Evolutionary conservation across 768 basidiomycete genomes (phyloP).

Genomic region (Coprinopsis marcescibilis): DNA sequence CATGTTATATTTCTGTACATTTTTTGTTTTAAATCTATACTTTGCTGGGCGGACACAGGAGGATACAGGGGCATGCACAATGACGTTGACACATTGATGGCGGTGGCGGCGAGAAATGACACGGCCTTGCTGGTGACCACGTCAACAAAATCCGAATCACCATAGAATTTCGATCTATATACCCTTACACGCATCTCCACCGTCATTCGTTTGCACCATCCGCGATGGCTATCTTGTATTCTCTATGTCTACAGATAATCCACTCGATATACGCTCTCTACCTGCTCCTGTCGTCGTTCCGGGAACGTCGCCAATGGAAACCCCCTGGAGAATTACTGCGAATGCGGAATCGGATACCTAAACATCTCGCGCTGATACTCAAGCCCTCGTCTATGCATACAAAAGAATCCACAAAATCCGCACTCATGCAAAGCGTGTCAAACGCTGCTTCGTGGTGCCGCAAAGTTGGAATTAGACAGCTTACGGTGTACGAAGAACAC

Average conservation of each 20-base stretch:
- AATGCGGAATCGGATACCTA: conserved; percentile 54
- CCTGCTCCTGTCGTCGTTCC: conserved; percentile 34
- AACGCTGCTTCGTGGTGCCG: conserved; percentile 58
- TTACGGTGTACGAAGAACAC: conserved; percentile 68
- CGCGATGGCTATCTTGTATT: conserved; percentile 43
- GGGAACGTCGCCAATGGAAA: conserved; percentile 28
- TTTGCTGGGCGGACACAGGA: no score
- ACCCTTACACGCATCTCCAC: conserved; percentile 4
- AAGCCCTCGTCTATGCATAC: conserved; percentile 36
- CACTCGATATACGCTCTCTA: conserved; percentile 52
- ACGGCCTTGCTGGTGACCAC: conserved; percentile 12
- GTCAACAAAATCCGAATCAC: conserved; percentile 7
- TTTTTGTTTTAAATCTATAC: no score
- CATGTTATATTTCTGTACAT: no score
- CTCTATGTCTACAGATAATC: conserved; percentile 44
- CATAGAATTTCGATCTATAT: no score
- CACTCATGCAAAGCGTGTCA: conserved; percentile 48
- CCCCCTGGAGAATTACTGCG: conserved; percentile 46
- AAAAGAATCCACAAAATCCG: conserved; percentile 29
- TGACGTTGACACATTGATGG: no score
- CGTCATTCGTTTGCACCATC: conserved; percentile 7
- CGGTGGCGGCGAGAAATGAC: conserved; percentile 6
- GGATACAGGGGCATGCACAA: neutral
- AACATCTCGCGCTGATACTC: conserved; percentile 63
- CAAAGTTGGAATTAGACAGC: conserved; percentile 48